Conservation (phyloP, 2,329 filamentous ascomycete genomes). For the Raffaelea arxii region DNA sequence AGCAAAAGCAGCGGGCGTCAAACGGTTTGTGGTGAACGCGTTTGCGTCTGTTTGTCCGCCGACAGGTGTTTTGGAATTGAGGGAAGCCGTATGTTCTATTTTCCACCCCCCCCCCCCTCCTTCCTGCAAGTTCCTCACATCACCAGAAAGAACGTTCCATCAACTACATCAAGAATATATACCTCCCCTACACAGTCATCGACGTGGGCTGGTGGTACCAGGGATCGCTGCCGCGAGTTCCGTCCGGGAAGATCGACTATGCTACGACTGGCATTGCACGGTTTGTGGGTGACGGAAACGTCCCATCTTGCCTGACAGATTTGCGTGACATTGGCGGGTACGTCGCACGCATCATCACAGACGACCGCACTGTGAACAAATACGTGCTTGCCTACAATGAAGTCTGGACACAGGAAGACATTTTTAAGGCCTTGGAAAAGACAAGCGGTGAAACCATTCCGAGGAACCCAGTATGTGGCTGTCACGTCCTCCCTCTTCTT, state of each 20-base stretch:
- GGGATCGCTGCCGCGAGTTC: conserved; percentile 20
- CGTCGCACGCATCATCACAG: conserved; percentile 39
- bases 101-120: too few relatives aligned
- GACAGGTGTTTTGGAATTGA: neutral
- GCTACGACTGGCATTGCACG: conserved; percentile 26
- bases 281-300: conserved; percentile 35
- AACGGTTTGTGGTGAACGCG: neutral
- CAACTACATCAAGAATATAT: conserved; percentile 35
- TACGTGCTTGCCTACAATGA: conserved; percentile 39
- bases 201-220: conserved; percentile 53
- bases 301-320: conserved; percentile 33
- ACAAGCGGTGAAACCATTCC: conserved; percentile 36
- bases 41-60: neutral
- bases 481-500: too few relatives aligned
- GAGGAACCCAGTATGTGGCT: conserved; percentile 28
- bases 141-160: conserved; percentile 43
- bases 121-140: too few relatives aligned
- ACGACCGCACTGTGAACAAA: conserved; percentile 43
- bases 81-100: too few relatives aligned
- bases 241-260: conserved; percentile 23
- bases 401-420: conserved; percentile 33
- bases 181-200: conserved; percentile 45
- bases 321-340: conserved; percentile 42
- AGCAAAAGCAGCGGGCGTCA: neutral
- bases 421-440: conserved; percentile 34